Evolutionary conservation across 331 rosid species (phyloP).

Genomic region (Arachis monticola): DNA sequence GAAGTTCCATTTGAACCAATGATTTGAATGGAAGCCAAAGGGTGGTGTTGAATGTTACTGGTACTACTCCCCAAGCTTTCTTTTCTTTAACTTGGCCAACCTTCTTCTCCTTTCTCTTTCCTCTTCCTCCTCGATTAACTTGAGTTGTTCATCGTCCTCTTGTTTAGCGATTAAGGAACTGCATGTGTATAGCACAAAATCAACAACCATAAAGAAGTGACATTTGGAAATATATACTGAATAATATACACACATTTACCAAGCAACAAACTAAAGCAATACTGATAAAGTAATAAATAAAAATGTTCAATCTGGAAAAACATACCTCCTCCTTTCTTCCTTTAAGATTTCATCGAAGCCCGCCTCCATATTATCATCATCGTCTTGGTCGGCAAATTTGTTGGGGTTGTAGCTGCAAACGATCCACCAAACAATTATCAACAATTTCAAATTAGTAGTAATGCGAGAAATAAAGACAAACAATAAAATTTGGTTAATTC

Average conservation of each 20-base stretch:
- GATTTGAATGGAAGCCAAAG: slow-evolving; percentile 27
- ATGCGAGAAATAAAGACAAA: neutral
- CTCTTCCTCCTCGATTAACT: slow-evolving; percentile 72
- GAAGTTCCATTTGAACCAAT: slow-evolving; percentile 23
- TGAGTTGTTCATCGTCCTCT: slow-evolving; percentile 78
- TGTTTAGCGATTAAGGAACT: slow-evolving; percentile 58
- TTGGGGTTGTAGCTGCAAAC: slow-evolving; percentile 62
- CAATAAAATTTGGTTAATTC: neutral
- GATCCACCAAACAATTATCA: slow-evolving; percentile 3
- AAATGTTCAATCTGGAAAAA: neutral
- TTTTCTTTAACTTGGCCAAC: slow-evolving; percentile 56
- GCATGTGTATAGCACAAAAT: slow-evolving; percentile 27
- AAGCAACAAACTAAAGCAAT: slow-evolving; percentile 9
- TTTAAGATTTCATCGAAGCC: slow-evolving; percentile 68
- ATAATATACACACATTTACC: too few relatives aligned
- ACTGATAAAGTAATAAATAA: neutral
- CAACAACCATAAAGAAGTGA: neutral
- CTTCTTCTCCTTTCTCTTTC: slow-evolving; percentile 56
- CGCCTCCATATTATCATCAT: slow-evolving; percentile 76
- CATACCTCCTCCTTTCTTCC: slow-evolving; percentile 72
- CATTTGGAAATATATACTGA: too few relatives aligned
- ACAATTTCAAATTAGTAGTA: neutral
- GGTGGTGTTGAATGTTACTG: neutral
- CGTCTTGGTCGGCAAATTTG: slow-evolving; percentile 48
- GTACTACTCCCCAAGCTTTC: slow-evolving; percentile 35